These are phyloP conservation scores for Rubroboletus satanas DNA, from an alignment of 768 basidiomycete genomes.

Conservation along the genomic window DNA sequence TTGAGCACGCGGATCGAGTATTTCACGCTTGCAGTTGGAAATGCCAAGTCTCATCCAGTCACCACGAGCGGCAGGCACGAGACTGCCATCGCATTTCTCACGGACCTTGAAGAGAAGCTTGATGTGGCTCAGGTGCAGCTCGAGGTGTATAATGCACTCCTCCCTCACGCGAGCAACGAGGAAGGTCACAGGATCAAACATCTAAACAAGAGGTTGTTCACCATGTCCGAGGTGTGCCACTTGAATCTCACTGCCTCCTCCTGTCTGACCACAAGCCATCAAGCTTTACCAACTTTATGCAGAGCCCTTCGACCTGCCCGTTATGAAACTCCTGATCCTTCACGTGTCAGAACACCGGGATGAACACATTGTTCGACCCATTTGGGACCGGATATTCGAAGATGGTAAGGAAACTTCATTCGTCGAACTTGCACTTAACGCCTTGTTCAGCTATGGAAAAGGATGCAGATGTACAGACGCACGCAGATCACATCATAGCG, in stretches of 20 bases:
- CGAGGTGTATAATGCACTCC: constrained; percentile 74
- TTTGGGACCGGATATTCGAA: constrained; percentile 87
- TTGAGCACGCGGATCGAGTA: constrained; percentile 83
- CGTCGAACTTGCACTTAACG: constrained; percentile 3
- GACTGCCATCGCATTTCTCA: constrained; percentile 93
- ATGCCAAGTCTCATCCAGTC: constrained; percentile 92
- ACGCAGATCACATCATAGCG: constrained; percentile 61
- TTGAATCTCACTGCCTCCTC: background rate
- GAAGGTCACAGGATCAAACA: constrained; percentile 59
- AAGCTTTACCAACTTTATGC: constrained; percentile 90
- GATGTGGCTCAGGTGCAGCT: constrained; percentile 96
- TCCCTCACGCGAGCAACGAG: constrained; percentile 58
- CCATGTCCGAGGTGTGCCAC: constrained; percentile 73
- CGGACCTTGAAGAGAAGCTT: constrained; percentile 90
- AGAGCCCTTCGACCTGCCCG: constrained; percentile 76
- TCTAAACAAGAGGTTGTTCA: constrained; percentile 61
- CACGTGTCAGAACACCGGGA: constrained; percentile 94
- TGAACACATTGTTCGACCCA: constrained; percentile 71
- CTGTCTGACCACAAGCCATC: constrained; percentile 8
- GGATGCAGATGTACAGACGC: constrained; percentile 48
- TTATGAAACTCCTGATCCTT: constrained; percentile 84
- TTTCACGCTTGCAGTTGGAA: constrained; percentile 89
- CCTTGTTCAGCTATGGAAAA: constrained; percentile 46
- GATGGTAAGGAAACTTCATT: constrained; percentile 50
- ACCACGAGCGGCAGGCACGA: constrained; percentile 75